These are phyloP conservation scores for Monosporascus ibericus DNA, from an alignment of 2,329 filamentous ascomycete species.

Conservation along the genomic window DNA sequence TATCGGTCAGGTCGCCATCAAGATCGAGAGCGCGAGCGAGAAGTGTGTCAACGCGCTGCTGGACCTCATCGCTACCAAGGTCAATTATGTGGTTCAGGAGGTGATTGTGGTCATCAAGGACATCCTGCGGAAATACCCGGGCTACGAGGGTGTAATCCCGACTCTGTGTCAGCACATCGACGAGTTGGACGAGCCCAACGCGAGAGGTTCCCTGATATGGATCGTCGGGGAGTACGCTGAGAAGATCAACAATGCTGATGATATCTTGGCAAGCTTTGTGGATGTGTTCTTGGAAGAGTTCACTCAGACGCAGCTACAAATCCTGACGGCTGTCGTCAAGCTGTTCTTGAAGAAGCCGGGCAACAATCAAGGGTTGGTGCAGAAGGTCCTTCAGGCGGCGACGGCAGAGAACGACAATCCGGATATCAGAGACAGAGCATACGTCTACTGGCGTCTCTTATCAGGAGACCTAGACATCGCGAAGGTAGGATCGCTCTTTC, in stretches of 20 bases:
- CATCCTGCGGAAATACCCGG: constrained; percentile 94
- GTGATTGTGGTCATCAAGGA: constrained; percentile 99
- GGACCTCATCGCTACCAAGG: constrained; percentile 93
- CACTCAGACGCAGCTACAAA: constrained; percentile 97
- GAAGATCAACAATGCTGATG: constrained; percentile 97
- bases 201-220: constrained; percentile 89
- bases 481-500: constrained; percentile 50
- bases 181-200: constrained; percentile 89
- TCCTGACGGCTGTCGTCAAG: constrained; percentile 94
- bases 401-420: constrained; percentile 96
- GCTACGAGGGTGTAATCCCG: constrained; percentile 96
- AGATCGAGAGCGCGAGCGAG: constrained; percentile 91
- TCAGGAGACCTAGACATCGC: constrained; percentile 88
- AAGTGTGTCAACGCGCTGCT: constrained; percentile 92
- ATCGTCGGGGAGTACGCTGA: constrained; percentile 98
- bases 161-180: constrained; percentile 96
- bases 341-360: constrained; percentile 95
- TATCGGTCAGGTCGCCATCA: constrained; percentile 96
- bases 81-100: constrained; percentile 98
- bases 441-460: constrained; percentile 95
- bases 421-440: constrained; percentile 92
- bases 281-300: constrained; percentile 96
- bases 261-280: constrained; percentile 86
- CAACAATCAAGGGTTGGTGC: constrained; percentile 82
- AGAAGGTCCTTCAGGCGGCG: constrained; percentile 87